Percentiles rank a stretch among this genome's conserved stretches.
Conservation (phyloP, 2,329 filamentous ascomycete species). For the Epichloe glyceriae region DNA sequence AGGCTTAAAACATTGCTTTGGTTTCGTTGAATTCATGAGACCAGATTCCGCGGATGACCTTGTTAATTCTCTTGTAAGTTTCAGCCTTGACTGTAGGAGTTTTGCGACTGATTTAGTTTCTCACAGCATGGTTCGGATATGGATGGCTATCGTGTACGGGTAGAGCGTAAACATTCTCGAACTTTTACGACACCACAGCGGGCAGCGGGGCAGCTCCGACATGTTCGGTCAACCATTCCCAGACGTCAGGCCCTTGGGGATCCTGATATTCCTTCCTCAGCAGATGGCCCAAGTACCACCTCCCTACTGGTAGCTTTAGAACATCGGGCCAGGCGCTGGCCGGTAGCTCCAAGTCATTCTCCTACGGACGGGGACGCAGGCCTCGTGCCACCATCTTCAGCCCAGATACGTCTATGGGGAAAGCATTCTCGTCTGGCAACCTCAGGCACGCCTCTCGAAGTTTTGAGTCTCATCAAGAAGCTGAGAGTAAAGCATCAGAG, state of each 20-base stretch:
- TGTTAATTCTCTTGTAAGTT: conserved; percentile 24
- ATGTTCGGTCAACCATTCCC: conserved; percentile 6
- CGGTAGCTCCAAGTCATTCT: not conserved
- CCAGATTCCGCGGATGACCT: conserved; percentile 25
- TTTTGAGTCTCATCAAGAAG: not conserved
- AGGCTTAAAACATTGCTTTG: conserved; percentile 16
- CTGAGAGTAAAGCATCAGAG: not conserved
- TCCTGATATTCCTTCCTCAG: not conserved
- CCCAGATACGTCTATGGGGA: conserved; percentile 1
- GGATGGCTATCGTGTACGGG: conserved; percentile 20
- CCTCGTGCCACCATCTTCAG: conserved; percentile 7
- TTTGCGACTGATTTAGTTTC: conserved; percentile 5
- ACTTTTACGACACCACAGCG: conserved; percentile 11
- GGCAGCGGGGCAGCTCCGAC: not conserved
- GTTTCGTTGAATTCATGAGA: conserved; percentile 27
- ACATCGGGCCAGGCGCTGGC: not conserved
- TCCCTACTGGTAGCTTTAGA: conserved; percentile 2
- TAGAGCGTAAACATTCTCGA: conserved; percentile 24
- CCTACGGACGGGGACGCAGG: conserved; percentile 1
- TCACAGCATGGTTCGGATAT: conserved; percentile 21
- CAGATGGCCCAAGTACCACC: not conserved
- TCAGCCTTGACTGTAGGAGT: not conserved
- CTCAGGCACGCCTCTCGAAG: not conserved
- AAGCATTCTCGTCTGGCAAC: conserved; percentile 1
- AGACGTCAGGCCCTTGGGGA: not conserved